Conservation (phyloP, 371 early-diverging fungal species). For the Lichtheimia ornata region DNA sequence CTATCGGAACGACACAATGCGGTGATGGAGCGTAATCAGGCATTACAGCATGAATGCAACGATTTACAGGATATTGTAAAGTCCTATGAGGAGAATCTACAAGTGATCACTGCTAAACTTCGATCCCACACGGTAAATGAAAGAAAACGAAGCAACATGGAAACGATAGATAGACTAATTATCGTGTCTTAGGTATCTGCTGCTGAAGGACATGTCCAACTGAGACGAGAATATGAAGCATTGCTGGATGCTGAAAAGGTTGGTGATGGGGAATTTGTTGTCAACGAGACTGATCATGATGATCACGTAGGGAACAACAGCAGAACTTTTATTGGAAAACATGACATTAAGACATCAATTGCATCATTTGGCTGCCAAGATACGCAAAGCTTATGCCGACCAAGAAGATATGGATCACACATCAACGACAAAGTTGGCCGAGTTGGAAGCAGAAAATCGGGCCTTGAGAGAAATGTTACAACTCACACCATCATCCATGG, state of each 20-base stretch:
- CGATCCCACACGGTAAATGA: conserved; percentile 30
- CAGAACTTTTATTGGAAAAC: conserved; percentile 43
- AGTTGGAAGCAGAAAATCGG: conserved; percentile 34
- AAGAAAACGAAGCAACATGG: not conserved
- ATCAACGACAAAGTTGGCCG: conserved; percentile 17
- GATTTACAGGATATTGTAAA: conserved; percentile 31
- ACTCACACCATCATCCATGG: conserved; percentile 3
- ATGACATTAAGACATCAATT: conserved; percentile 37
- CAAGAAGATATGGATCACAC: conserved; percentile 21
- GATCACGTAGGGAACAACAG: conserved; percentile 28
- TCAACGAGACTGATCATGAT: not conserved
- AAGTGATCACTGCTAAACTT: conserved; percentile 32
- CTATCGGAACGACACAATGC: conserved; percentile 21
- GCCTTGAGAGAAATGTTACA: conserved; percentile 26
- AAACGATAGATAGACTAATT: not conserved
- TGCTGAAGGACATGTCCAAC: conserved; percentile 33
- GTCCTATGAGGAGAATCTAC: conserved; percentile 36
- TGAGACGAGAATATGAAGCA: conserved; percentile 45
- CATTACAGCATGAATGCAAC: conserved; percentile 28
- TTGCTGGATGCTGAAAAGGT: conserved; percentile 50
- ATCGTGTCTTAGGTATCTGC: conserved; percentile 26
- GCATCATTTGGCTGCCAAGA: conserved; percentile 21
- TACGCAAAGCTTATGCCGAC: conserved; percentile 24
- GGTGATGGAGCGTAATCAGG: conserved; percentile 16
- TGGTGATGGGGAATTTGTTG: not conserved